These are phyloP conservation scores for Trametes cubensis DNA, from an alignment of 768 basidiomycete genomes.

Conservation along the genomic window DNA sequence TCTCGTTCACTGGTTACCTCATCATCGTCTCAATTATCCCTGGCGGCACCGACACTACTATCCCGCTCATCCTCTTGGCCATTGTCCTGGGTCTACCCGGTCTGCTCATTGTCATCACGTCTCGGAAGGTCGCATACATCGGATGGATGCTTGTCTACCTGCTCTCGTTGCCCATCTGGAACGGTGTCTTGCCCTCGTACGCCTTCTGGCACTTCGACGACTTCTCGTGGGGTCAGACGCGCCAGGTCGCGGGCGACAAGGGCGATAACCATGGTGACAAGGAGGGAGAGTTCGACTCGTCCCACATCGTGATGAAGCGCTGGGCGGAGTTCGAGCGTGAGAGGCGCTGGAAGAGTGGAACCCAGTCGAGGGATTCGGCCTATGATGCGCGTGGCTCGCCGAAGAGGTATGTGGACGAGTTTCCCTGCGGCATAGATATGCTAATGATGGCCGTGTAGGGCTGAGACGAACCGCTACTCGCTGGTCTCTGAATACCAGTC, in stretches of 20 bases:
- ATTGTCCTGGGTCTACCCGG: conserved; percentile 97
- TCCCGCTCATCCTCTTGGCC: conserved; percentile 90
- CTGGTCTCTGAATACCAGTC: conserved; percentile 76
- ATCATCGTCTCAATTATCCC: conserved; percentile 88
- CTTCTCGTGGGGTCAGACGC: conserved; percentile 96
- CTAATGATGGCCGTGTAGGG: conserved; percentile 20
- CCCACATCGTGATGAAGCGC: conserved; percentile 97
- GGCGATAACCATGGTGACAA: conserved; percentile 80
- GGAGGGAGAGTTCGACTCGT: conserved; percentile 96
- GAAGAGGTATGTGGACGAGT: conserved; percentile 55
- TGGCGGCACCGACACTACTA: conserved; percentile 72
- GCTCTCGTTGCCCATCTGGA: conserved; percentile 93
- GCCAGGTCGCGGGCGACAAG: conserved; percentile 76
- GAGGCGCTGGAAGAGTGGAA: conserved; percentile 87
- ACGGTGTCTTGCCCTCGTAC: conserved; percentile 92
- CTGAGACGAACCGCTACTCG: conserved; percentile 64
- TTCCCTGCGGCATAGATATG: conserved; percentile 8
- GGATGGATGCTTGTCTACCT: conserved; percentile 98
- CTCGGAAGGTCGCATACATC: conserved; percentile 89
- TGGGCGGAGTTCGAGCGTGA: conserved; percentile 99
- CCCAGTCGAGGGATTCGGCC: conserved; percentile 78
- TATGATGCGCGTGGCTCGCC: conserved; percentile 55
- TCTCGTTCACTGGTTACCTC: conserved; percentile 94
- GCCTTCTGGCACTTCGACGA: conserved; percentile 99
- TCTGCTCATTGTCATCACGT: conserved; percentile 93